Evolutionary conservation across 805 yeast genomes (phyloP).

Genomic region (Yarrowia osloensis): DNA sequence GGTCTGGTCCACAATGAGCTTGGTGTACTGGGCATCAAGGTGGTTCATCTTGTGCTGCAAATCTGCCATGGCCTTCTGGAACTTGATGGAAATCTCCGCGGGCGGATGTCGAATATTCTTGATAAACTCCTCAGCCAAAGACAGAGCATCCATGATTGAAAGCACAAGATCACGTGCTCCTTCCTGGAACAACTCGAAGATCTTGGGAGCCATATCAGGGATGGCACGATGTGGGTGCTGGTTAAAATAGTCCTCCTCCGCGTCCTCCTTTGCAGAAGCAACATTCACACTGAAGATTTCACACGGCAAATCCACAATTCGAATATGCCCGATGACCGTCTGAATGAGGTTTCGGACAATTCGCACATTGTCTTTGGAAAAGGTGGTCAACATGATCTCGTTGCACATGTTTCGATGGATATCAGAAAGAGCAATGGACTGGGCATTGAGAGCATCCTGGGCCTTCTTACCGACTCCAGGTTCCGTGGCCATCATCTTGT

Average conservation of each 20-base stretch:
- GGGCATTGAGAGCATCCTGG: conserved; percentile 43
- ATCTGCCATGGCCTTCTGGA: conserved; percentile 6
- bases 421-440: conserved; percentile 45
- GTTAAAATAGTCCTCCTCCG: conserved; percentile 24
- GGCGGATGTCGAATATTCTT: conserved; percentile 21
- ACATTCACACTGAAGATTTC: conserved; percentile 16
- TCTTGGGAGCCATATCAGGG: conserved; percentile 22
- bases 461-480: conserved; percentile 35
- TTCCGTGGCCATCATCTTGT: conserved; percentile 30
- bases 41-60: conserved; percentile 18
- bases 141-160: not conserved
- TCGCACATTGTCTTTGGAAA: conserved; percentile 43
- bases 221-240: conserved; percentile 1
- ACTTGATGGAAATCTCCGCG: conserved; percentile 1
- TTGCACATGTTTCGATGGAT: conserved; percentile 49
- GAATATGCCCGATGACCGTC: conserved; percentile 45
- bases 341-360: conserved; percentile 49
- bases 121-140: conserved; percentile 13
- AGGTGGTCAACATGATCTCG: conserved; percentile 46
- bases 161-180: conserved; percentile 16
- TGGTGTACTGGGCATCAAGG: conserved; percentile 24
- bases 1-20: conserved; percentile 7
- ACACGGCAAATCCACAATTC: conserved; percentile 45
- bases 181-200: conserved; percentile 13
- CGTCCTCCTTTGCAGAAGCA: not conserved